These are phyloP conservation scores for Paramecium pentaurelia DNA, from an alignment of 73 alveolate species.

Conservation along the genomic window DNA sequence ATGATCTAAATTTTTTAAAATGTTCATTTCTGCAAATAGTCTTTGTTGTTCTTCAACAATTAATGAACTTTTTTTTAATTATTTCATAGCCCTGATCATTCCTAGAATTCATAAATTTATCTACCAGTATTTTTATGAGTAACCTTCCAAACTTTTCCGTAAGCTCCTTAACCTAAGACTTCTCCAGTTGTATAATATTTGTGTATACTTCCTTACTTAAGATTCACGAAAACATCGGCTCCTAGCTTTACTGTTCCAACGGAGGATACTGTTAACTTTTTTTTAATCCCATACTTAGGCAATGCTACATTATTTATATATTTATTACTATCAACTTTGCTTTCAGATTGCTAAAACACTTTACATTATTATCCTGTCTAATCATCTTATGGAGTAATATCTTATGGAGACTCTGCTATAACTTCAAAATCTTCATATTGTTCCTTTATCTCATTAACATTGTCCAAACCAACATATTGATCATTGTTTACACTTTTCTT, in stretches of 20 bases:
- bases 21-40: slow-evolving; percentile 63
- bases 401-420: neutral
- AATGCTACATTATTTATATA: neutral
- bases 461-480: neutral
- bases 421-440: slow-evolving; percentile 1
- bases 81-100: slow-evolving; percentile 58
- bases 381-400: neutral
- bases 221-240: slow-evolving; percentile 27
- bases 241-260: slow-evolving; percentile 33
- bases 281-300: neutral
- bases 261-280: neutral
- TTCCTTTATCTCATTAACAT: neutral
- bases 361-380: neutral
- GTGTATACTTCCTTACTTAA: slow-evolving; percentile 35
- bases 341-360: neutral
- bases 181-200: slow-evolving; percentile 30
- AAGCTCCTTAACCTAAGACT: slow-evolving; percentile 44
- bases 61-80: slow-evolving; percentile 33
- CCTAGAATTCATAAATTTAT: neutral
- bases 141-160: slow-evolving; percentile 44
- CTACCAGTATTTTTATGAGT: slow-evolving; percentile 46
- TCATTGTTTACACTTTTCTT: neutral
- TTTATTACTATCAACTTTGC: neutral
- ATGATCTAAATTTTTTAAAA: slow-evolving; percentile 53
- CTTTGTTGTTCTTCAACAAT: slow-evolving; percentile 55